Percentiles rank a stretch among this genome's conserved stretches.
Conservation (phyloP, 2,329 filamentous ascomycete genomes). For the Aspergillus ustus region DNA sequence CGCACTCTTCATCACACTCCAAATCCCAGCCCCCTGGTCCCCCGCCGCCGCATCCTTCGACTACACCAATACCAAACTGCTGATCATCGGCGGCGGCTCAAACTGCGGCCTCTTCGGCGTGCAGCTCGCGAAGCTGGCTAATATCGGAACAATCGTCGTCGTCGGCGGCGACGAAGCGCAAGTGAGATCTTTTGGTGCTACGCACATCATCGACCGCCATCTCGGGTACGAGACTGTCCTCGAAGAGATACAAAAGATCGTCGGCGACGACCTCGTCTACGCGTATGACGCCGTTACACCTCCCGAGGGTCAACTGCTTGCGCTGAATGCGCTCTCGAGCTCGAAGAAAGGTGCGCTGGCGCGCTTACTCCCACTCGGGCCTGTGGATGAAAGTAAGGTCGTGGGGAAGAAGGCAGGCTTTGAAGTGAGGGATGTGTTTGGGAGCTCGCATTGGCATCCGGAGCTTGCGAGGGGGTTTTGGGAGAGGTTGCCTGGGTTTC, state of each 20-base stretch:
- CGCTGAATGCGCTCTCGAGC: conserved; percentile 41
- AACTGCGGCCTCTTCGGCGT: conserved; percentile 30
- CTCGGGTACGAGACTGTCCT: conserved; percentile 29
- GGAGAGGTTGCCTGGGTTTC: conserved; percentile 34
- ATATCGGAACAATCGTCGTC: conserved; percentile 46
- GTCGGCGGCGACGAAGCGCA: conserved; percentile 38
- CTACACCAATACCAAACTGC: conserved; percentile 21
- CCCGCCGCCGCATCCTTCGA: conserved; percentile 21
- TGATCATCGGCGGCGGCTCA: conserved; percentile 33
- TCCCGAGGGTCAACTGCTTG: conserved; percentile 32
- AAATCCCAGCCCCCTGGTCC: conserved; percentile 14
- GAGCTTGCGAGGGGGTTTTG: conserved; percentile 39
- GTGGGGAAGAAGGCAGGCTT: conserved; percentile 39
- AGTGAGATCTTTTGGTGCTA: conserved; percentile 44
- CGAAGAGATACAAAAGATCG: conserved; percentile 38
- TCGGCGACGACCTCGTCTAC: conserved; percentile 47
- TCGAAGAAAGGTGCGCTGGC: conserved; percentile 41
- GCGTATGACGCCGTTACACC: conserved; percentile 42
- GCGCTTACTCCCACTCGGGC: conserved; percentile 20
- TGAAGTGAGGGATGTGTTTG: conserved; percentile 34
- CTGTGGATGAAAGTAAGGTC: conserved; percentile 33
- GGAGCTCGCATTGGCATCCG: conserved; percentile 31
- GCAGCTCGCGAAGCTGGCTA: conserved; percentile 33
- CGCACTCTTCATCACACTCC: conserved; percentile 36
- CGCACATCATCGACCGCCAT: conserved; percentile 49